A percentile compares a stretch with the other conserved stretches of the same genome.
phyloP scores from a whole-genome alignment of 371 early-diverging fungal species.

The Fennellomyces sp. region DNA sequence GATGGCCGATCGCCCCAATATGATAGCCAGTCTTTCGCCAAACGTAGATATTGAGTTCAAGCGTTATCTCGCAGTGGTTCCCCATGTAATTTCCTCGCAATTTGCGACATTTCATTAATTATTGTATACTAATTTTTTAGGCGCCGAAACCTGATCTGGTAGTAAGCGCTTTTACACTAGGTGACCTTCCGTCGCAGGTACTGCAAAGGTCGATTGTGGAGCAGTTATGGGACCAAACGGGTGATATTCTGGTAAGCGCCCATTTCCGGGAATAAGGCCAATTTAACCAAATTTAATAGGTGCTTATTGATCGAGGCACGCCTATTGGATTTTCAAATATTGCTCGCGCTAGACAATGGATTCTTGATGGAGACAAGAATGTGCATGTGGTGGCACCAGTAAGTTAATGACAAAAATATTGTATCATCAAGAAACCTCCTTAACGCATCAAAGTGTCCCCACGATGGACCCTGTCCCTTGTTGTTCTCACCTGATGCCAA shows the following conservation, averaged over 20 bases:
- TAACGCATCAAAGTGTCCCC: constrained; percentile 62
- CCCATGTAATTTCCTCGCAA: constrained; percentile 28
- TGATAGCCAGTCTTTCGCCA: background rate
- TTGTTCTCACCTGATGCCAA: constrained; percentile 45
- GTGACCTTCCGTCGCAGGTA: constrained; percentile 72
- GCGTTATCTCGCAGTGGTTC: constrained; percentile 65
- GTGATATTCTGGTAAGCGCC: constrained; percentile 76
- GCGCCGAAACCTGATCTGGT: constrained; percentile 68
- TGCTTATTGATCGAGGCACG: constrained; percentile 87
- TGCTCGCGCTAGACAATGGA: constrained; percentile 71
- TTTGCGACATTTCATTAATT: background rate
- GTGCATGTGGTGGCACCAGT: constrained; percentile 74
- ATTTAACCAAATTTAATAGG: too few species aligned
- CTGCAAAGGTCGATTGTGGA: constrained; percentile 69
- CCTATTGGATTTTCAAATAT: constrained; percentile 77
- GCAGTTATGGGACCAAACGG: constrained; percentile 78
- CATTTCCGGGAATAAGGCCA: too few species aligned
- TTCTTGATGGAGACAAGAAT: constrained; percentile 52
- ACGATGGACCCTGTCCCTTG: constrained; percentile 76
- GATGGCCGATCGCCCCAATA: background rate
- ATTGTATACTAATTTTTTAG: constrained; percentile 14
- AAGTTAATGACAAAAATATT: constrained; percentile 23
- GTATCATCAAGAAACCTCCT: background rate
- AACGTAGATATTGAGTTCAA: constrained; percentile 52
- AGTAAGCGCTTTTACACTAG: constrained; percentile 73